Evolutionary conservation across 2,329 filamentous ascomycete species (phyloP).

Genomic region (Venturia nashicola): DNA sequence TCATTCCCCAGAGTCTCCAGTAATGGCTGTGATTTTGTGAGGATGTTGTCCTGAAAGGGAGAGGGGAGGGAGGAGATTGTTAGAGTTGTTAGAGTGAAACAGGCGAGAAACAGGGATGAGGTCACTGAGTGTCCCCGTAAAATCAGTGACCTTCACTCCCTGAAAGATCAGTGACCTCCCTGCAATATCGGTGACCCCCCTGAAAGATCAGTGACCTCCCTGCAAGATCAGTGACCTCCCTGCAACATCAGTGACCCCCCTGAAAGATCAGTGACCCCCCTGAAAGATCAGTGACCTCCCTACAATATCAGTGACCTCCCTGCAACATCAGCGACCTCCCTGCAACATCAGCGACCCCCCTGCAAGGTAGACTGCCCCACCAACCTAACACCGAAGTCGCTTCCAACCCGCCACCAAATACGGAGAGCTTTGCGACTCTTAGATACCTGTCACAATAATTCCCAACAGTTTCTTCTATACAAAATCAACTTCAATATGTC

Average conservation of each 20-base stretch:
- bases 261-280: too few species aligned
- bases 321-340: too few species aligned
- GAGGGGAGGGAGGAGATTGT: background rate
- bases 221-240: too few species aligned
- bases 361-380: background rate
- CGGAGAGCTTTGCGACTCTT: background rate
- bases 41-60: background rate
- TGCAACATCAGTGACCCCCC: too few species aligned
- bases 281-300: too few species aligned
- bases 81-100: too few species aligned
- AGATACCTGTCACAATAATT: background rate
- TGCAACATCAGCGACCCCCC: too few species aligned
- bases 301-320: too few species aligned
- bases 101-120: background rate
- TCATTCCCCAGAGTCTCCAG: too few species aligned
- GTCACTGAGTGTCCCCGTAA: background rate
- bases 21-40: background rate
- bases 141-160: too few species aligned
- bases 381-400: background rate
- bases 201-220: background rate
- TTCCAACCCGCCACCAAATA: background rate
- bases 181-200: background rate
- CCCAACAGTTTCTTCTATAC: background rate
- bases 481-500: slow-evolving; percentile 31
- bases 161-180: too few species aligned